phyloP scores from a whole-genome alignment of 2,329 filamentous ascomycete species.

The Ciborinia camelliae region DNA sequence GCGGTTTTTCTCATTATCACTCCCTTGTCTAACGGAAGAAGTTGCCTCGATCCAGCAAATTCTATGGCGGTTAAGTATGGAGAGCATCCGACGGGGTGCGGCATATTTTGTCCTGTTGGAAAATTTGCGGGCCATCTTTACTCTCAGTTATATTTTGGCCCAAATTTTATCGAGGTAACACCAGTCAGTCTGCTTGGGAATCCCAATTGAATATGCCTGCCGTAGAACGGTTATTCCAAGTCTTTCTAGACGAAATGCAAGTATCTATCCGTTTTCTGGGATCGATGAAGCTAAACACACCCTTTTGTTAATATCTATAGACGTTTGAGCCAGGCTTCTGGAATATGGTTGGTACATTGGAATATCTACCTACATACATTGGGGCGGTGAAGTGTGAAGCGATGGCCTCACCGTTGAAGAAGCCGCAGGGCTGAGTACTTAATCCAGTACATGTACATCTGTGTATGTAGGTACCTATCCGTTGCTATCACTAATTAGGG shows the following conservation, averaged over 20 bases:
- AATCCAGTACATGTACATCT: constrained; percentile 15
- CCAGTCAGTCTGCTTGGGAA: constrained; percentile 2
- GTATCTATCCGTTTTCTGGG: constrained; percentile 13
- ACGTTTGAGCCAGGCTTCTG: constrained; percentile 25
- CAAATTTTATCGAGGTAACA: constrained; percentile 14
- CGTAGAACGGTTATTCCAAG: constrained; percentile 14
- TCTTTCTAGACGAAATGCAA: constrained; percentile 15
- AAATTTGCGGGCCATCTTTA: neutral
- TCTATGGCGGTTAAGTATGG: constrained; percentile 10
- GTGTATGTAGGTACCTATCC: constrained; percentile 20
- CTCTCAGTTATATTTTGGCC: neutral
- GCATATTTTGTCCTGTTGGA: neutral
- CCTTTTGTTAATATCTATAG: constrained; percentile 10
- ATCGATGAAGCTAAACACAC: constrained; percentile 6
- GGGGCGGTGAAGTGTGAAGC: constrained; percentile 28
- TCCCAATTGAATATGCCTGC: neutral
- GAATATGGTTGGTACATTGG: constrained; percentile 25
- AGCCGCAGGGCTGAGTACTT: constrained; percentile 34
- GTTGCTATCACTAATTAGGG: constrained; percentile 21
- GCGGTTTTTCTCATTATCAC: neutral
- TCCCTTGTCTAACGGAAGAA: constrained; percentile 7
- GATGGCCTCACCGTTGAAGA: constrained; percentile 28
- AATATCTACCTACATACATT: too few relatives aligned
- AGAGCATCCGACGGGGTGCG: constrained; percentile 25
- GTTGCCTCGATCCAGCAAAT: constrained; percentile 5